These are phyloP conservation scores for Quercus phellos DNA, from an alignment of 331 rosid species.

Conservation along the genomic window DNA sequence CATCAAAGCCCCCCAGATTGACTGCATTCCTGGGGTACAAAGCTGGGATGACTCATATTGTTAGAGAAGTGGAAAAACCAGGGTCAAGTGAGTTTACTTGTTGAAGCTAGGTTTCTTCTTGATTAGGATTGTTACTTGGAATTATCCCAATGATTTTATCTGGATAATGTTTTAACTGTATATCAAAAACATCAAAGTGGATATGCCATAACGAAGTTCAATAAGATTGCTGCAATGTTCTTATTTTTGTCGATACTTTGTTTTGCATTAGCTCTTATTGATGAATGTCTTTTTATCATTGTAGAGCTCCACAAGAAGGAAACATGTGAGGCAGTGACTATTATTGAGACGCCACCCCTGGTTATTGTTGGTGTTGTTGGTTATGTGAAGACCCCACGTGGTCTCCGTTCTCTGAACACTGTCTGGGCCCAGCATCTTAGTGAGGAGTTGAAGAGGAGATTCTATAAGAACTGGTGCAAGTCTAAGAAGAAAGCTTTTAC, in stretches of 20 bases:
- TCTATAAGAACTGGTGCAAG: conserved; percentile 71
- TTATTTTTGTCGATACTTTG: neutral
- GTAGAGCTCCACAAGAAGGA: conserved; percentile 77
- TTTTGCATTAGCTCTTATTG: neutral
- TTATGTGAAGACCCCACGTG: conserved; percentile 59
- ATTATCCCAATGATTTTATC: no score
- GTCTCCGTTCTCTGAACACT: conserved; percentile 53
- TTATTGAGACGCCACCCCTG: conserved; percentile 68
- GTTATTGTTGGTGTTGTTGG: conserved; percentile 65
- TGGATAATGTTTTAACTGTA: no score
- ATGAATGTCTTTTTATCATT: neutral
- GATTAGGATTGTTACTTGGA: neutral
- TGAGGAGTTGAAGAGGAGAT: conserved; percentile 58
- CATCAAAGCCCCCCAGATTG: conserved; percentile 50
- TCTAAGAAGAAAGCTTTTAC: conserved; percentile 65
- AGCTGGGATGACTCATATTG: conserved; percentile 85
- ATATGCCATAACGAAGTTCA: neutral
- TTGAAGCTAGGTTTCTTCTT: neutral
- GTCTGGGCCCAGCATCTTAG: conserved; percentile 75
- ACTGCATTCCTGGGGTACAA: conserved; percentile 78
- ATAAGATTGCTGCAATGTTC: neutral
- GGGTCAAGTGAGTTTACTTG: conserved; percentile 57
- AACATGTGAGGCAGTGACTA: conserved; percentile 76
- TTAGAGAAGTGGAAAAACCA: conserved; percentile 78
- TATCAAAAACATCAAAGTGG: neutral